Evolutionary conservation across 805 yeast species (phyloP), one percentile per base, ranked within the genome.

Genomic region (Pichia eremophila): DNA sequence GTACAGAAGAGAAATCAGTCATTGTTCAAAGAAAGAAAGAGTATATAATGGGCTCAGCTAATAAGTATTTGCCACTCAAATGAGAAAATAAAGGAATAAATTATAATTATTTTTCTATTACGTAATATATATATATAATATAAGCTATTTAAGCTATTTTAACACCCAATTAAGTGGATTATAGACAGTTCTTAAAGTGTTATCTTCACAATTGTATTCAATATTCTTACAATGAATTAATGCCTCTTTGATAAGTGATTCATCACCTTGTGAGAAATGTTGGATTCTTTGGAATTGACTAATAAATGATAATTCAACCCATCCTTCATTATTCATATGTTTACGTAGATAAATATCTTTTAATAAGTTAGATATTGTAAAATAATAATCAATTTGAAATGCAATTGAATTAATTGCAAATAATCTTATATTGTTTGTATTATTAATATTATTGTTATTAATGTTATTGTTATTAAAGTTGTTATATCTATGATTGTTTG

Each of bases 351-450:
- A 91, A 45, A 82, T 70, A 68, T 93, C 99, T 67, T 88, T 85
- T 57, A 83, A 72, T 66, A 93, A 73, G 66, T 93, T 93, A 57
- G 88, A 95, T 44, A 81, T 72, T 31, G 95, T 83, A 69, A 93
- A 85, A 66, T 93, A 93, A 71, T 93, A 93, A 62, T 87, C 93
- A 45, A 91, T 71, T 71, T 90, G 98, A 64, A 63, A 64, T 8
- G 75, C 50, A 41, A 58, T 46, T 28, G 57, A 45, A 19, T 49
- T 51, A 38, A 51, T 45, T 15, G 60, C 52, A 40, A 50, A 55
- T 6, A 34, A 31, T 29, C 52, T 46, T 17, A 46, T 39, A 12
- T 43, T 27, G 27, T 43, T 35, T 22, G 43, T 38, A n/a, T 43
- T 38, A 5, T 41, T 43, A 19, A 40, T 42, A 38, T 35, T 27